These are phyloP conservation scores for Diaporthe humulicola DNA, from an alignment of 2,329 filamentous ascomycete genomes.

Conservation along the genomic window DNA sequence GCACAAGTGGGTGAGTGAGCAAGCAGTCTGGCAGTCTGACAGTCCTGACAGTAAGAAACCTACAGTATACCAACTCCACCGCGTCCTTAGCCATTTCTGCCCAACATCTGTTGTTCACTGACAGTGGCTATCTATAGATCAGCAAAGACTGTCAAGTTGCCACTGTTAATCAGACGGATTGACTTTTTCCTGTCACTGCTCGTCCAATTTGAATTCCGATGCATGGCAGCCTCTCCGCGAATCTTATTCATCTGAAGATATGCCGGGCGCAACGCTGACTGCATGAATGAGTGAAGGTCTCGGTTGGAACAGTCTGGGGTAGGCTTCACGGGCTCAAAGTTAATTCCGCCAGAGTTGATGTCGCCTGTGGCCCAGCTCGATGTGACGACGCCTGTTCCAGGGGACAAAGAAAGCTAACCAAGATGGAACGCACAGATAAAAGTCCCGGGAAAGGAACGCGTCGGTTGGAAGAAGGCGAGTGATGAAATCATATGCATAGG, in stretches of 20 bases:
- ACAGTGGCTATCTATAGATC: not conserved
- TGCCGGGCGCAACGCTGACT: conserved; percentile 17
- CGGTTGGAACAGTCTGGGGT: not conserved
- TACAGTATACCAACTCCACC: no score
- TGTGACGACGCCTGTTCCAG: not conserved
- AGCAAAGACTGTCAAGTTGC: not conserved
- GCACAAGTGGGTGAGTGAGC: not conserved
- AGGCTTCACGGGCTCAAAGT: not conserved
- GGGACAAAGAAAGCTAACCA: not conserved
- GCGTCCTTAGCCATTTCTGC: not conserved
- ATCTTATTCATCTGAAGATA: conserved; percentile 16
- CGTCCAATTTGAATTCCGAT: not conserved
- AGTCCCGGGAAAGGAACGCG: not conserved
- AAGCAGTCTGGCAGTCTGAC: no score
- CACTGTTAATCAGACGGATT: not conserved
- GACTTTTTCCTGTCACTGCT: not conserved
- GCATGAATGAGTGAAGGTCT: not conserved
- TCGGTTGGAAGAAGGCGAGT: not conserved
- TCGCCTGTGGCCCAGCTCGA: not conserved
- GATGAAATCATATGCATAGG: not conserved
- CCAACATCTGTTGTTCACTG: not conserved
- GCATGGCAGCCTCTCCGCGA: not conserved
- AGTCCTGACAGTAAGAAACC: no score
- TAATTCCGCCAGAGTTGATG: not conserved
- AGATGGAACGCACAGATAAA: not conserved